Evolutionary conservation across 306 rosid species (phyloP), one percentile per base, ranked within the genome.

Genomic region (Mimosa pudica): DNA sequence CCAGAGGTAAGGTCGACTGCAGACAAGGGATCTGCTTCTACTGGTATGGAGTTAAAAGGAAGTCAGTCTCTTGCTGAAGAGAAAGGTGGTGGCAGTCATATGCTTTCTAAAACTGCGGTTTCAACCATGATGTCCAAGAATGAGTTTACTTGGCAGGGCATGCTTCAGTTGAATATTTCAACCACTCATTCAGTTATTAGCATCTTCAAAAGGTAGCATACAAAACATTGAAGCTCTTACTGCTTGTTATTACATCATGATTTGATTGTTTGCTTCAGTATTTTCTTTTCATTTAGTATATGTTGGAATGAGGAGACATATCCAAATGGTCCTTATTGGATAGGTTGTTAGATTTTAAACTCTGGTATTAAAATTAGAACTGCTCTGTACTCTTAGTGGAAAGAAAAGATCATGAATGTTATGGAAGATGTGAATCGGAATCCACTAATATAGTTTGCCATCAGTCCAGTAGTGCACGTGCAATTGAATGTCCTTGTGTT

Each of bases 81-180:
- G 83, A 86, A 80, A 79, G 8, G 86, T 62, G 80, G 58, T 47
- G 83, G 68, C 58, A 74, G 77, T 71, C 78, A 76, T 75, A 35
- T 41, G 33, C 77, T 89, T 76, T 69, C 77, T 5, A 89, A 80
- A 83, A 69, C 83, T 81, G 54, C 83, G 30, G 75, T 73, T 38
- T 81, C 60, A 9, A 7, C 82, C 55, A 82, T 68, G 42, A 52
- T 57, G 70, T 68, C 80, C 30, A 82, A 78, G 82, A 87, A 88
- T 47, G 97, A 93, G 73, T 76, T 35, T 76, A 52, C 92, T 11
- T 96, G 99, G 99, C 93, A 84, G 72, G 99, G 99, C 77, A 78
- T 83, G 81, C 93, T 96, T 71, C 98, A 91, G 79, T 71, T 87
- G 32, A 95, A 84, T 81, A 71, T 90, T 74, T 91, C 94, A 1